Evolutionary conservation across 2,329 filamentous ascomycete genomes (phyloP).

Genomic region (Trematosphaeria pertusa): DNA sequence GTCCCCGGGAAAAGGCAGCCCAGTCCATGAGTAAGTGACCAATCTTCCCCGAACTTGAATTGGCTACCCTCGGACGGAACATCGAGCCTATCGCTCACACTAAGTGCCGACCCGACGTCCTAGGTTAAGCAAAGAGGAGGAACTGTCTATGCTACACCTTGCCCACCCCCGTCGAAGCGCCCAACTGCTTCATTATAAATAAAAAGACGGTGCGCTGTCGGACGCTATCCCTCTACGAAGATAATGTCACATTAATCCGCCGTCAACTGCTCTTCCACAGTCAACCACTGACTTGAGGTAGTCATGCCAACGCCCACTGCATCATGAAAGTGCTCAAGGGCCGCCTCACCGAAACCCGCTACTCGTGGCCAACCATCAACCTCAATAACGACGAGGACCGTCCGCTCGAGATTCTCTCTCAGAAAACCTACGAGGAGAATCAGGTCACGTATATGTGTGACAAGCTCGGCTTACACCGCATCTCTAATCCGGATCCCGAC

Average conservation of each 20-base stretch:
- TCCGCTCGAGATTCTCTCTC: constrained; percentile 69
- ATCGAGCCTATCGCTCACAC: too few relatives aligned
- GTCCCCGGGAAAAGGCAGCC: constrained; percentile 81
- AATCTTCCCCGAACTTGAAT: constrained; percentile 59
- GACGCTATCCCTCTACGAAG: too few relatives aligned
- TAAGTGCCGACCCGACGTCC: too few relatives aligned
- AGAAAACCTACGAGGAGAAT: constrained; percentile 72
- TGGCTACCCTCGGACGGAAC: background rate
- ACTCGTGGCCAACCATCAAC: constrained; percentile 68
- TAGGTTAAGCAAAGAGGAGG: too few relatives aligned
- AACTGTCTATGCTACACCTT: too few relatives aligned
- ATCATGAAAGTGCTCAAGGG: constrained; percentile 89
- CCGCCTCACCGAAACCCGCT: constrained; percentile 80
- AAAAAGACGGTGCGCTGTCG: too few relatives aligned
- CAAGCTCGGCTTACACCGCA: constrained; percentile 81
- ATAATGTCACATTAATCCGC: too few relatives aligned
- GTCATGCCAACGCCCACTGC: constrained; percentile 77
- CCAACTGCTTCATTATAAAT: too few relatives aligned
- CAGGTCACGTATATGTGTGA: constrained; percentile 92
- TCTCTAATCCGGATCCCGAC: constrained; percentile 74
- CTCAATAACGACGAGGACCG: constrained; percentile 54
- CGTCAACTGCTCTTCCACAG: too few relatives aligned
- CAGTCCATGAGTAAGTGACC: constrained; percentile 76
- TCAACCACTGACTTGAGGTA: too few relatives aligned
- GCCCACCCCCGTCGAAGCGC: too few relatives aligned